phyloP scores from a whole-genome alignment of 2,329 filamentous ascomycete species.

The Colletotrichum spaethianum region DNA sequence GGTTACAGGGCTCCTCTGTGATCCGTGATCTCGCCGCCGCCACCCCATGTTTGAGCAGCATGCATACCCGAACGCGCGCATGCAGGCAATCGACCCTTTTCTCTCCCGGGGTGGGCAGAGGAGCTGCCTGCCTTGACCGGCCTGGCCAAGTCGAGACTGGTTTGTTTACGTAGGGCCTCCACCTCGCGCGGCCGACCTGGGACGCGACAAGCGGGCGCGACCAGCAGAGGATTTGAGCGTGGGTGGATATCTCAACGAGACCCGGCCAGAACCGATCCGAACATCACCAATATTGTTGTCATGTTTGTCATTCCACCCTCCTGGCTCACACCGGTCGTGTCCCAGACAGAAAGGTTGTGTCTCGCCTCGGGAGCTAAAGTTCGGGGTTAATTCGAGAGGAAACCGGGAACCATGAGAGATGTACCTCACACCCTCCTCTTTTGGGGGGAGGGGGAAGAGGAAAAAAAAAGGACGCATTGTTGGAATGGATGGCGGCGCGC shows the following conservation, averaged over 20 bases:
- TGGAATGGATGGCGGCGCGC: conserved; percentile 16
- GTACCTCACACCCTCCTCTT: conserved; percentile 10
- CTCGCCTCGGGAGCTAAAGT: conserved; percentile 40
- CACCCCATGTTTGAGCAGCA: conserved; percentile 40
- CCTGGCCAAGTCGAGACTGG: conserved; percentile 25
- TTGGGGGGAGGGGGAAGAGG: not conserved
- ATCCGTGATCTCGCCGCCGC: conserved; percentile 41
- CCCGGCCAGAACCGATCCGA: conserved; percentile 17
- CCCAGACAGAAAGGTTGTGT: conserved; percentile 40
- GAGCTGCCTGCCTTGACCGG: conserved; percentile 8
- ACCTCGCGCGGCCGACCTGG: conserved; percentile 33
- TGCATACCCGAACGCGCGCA: conserved; percentile 40
- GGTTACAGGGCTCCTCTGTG: conserved; percentile 29
- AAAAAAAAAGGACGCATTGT: conserved; percentile 1
- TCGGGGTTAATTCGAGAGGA: conserved; percentile 23
- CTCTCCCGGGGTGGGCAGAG: conserved; percentile 15
- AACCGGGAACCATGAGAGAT: conserved; percentile 4
- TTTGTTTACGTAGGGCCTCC: conserved; percentile 29
- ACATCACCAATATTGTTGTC: conserved; percentile 28
- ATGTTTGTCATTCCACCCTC: conserved; percentile 32
- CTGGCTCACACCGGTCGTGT: conserved; percentile 36
- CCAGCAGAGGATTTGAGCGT: conserved; percentile 13
- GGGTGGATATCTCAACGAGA: conserved; percentile 24
- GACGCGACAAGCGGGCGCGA: conserved; percentile 14
- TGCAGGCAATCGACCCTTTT: conserved; percentile 37